phyloP scores from a whole-genome alignment of 2,329 filamentous ascomycete genomes.

The Arthrinium phaeospermum region DNA sequence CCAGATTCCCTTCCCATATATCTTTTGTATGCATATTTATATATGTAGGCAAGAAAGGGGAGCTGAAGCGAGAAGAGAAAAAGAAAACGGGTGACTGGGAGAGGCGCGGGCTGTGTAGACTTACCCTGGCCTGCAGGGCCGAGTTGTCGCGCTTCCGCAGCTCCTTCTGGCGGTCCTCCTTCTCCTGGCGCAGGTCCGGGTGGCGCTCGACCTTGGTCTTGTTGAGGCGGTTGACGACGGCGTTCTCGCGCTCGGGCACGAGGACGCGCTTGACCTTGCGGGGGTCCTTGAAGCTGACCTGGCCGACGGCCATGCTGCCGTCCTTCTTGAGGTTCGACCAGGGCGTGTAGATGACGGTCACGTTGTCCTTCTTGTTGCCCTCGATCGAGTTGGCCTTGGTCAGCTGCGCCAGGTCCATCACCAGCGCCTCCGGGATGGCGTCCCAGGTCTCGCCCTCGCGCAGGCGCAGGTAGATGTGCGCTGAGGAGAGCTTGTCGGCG shows the following conservation, averaged over 20 bases:
- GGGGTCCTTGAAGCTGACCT: slow-evolving; percentile 91
- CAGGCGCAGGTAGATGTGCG: slow-evolving; percentile 93
- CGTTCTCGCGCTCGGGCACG: slow-evolving; percentile 81
- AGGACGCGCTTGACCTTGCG: slow-evolving; percentile 85
- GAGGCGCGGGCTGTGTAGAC: slow-evolving; percentile 29
- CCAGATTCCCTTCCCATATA: neutral
- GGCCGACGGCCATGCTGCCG: slow-evolving; percentile 92
- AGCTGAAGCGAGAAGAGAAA: neutral
- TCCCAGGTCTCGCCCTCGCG: slow-evolving; percentile 84
- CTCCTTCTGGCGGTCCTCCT: slow-evolving; percentile 75
- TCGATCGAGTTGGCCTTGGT: slow-evolving; percentile 99
- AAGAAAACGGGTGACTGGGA: slow-evolving; percentile 16
- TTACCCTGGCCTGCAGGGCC: slow-evolving; percentile 65
- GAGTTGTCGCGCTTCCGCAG: slow-evolving; percentile 75
- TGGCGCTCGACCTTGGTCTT: slow-evolving; percentile 92
- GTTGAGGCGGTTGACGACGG: slow-evolving; percentile 95
- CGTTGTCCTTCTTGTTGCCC: slow-evolving; percentile 98
- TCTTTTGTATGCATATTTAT: neutral
- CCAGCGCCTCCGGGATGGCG: slow-evolving; percentile 71
- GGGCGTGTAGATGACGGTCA: slow-evolving; percentile 96
- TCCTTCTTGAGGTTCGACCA: slow-evolving; percentile 97
- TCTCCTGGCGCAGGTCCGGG: slow-evolving; percentile 82
- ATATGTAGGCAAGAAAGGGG: neutral
- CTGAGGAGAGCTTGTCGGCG: slow-evolving; percentile 94
- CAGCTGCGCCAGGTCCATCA: slow-evolving; percentile 91